Evolutionary conservation across 1,284 basidiomycete genomes (phyloP).

Genomic region (Naganishia cerealis): DNA sequence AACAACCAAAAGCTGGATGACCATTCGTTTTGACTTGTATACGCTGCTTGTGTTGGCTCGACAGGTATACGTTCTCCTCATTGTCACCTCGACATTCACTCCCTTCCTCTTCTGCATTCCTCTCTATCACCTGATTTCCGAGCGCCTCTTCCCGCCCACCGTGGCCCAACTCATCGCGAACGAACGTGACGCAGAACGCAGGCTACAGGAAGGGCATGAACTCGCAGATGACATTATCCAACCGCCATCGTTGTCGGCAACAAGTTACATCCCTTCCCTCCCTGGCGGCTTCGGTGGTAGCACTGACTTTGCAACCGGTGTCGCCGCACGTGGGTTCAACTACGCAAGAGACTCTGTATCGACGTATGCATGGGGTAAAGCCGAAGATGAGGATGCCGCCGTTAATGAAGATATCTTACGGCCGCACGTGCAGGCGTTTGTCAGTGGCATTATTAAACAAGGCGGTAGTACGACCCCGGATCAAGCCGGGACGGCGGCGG

Average conservation of each 20-base stretch:
- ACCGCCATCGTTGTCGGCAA: background rate
- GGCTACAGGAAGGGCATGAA: constrained; percentile 30
- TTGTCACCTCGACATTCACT: constrained; percentile 32
- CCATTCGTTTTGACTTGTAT: background rate
- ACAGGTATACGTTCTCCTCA: constrained; percentile 34
- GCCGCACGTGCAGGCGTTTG: constrained; percentile 15
- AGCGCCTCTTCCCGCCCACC: constrained; percentile 34
- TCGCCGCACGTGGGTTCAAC: background rate
- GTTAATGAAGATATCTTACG: constrained; percentile 16
- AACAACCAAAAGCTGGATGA: background rate
- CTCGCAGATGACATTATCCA: constrained; percentile 33
- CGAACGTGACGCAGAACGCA: constrained; percentile 6
- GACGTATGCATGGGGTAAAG: too few relatives aligned
- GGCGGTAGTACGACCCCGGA: background rate
- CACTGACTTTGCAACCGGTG: background rate
- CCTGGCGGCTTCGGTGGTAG: constrained; percentile 12
- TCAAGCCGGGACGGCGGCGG: background rate
- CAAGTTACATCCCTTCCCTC: background rate
- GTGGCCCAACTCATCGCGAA: constrained; percentile 12
- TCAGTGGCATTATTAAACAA: background rate
- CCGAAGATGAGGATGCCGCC: too few relatives aligned
- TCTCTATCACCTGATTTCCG: constrained; percentile 32
- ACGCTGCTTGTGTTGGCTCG: background rate
- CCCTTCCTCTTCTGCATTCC: constrained; percentile 31
- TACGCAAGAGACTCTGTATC: constrained; percentile 2